A percentile compares a stretch with the other conserved stretches of the same genome.
Evolutionary conservation across 202 grass and related monocot genomes (phyloP).

Genomic region (Schoenoplectus triqueter): DNA sequence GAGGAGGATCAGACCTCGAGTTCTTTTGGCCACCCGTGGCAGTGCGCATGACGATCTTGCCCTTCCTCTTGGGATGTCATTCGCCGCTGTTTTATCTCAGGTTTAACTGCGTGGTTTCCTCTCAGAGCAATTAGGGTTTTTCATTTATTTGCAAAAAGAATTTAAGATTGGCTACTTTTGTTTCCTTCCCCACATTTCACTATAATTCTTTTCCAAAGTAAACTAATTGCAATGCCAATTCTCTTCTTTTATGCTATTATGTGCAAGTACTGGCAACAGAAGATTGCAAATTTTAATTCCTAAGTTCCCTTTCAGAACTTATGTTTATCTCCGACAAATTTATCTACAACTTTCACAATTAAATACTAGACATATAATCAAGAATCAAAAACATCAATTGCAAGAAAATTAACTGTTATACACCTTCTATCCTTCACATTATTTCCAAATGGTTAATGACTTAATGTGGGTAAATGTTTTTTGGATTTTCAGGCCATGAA

Average conservation of each 20-base stretch:
- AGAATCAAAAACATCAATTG: background rate
- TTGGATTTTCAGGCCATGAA: constrained; percentile 61
- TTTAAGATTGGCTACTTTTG: background rate
- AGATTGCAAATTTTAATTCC: background rate
- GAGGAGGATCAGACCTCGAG: constrained; percentile 38
- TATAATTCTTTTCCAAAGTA: background rate
- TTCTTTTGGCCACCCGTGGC: constrained; percentile 15
- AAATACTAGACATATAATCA: background rate
- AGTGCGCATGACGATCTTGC: constrained; percentile 54
- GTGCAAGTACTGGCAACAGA: background rate
- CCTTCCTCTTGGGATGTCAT: constrained; percentile 84
- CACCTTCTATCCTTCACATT: background rate
- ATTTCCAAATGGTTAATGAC: constrained; percentile 16
- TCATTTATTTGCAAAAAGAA: background rate
- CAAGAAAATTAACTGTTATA: background rate
- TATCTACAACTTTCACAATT: background rate
- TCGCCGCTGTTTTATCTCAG: constrained; percentile 82
- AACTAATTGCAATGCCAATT: constrained; percentile 25
- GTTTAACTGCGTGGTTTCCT: constrained; percentile 35
- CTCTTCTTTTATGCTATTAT: background rate
- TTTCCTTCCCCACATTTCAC: background rate
- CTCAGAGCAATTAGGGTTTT: background rate
- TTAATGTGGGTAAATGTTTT: constrained; percentile 27
- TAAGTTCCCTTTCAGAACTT: background rate
- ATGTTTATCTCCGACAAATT: background rate